Evolutionary conservation across 352 stramenopile genomes (phyloP), one percentile per base, ranked within the genome.

Genomic region (Albugo laibachii): DNA sequence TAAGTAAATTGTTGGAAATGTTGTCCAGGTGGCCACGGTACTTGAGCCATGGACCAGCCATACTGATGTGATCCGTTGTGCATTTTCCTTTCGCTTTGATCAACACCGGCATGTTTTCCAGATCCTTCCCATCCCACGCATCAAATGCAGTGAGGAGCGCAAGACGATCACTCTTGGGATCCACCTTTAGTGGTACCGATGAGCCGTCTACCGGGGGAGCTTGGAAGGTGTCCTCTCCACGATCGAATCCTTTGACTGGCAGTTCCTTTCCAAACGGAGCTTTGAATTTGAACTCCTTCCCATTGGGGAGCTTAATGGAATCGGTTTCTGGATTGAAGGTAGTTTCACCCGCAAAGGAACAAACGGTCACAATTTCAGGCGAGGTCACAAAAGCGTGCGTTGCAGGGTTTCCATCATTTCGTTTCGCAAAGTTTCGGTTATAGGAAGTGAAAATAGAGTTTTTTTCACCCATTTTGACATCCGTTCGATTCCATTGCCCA

Each of bases 61-160:
- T 94, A 55, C 74, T 92, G 55, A 96, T 96, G 71, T 96, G 85
- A 57, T 96, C 85, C 19, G 85, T 96, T 35, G 85, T 96, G 82
- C 85, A 96, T 70, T 96, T 96, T 61, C 85, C 85, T 80, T 94
- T 92, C 40, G 84, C 82, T 74, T 96, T 96, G 62, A 96, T 95
- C 45, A 96, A 62, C 55, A 96, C 83, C 16, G 75, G 79, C 63
- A 95, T 69, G 55, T 76, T 57, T 43, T 69, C 63, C 21, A 94
- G 63, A 62, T 95, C 83, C 62, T 92, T 83, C 42, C 84, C 84
- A 55, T 83, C 62, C 84, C 84, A 96, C 47, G 65, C 64, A 49
- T 92, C 70, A 58, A 96, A 96, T 13, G 84, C 58, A 50, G 74
- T 60, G 21, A 96, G 63, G 15, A 96, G 71, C 31, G 83, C 79